Evolutionary conservation across 2,329 filamentous ascomycete genomes (phyloP), one percentile per base, ranked within the genome.

Genomic region (Acarospora socialis): DNA sequence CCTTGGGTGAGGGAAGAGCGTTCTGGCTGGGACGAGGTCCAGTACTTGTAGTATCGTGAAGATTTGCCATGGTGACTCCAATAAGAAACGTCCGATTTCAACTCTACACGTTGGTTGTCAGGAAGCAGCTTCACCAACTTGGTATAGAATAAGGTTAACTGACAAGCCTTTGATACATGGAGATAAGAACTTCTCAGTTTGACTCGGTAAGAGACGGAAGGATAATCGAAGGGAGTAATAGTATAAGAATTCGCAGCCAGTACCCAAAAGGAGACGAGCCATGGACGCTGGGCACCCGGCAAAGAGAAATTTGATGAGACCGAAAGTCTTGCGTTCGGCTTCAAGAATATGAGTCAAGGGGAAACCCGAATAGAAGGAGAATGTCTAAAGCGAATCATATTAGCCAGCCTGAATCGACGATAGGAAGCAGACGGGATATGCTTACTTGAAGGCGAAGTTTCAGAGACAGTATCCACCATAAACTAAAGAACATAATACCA

Each of bases 371-470:
- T 36, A 38, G 7, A 38, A 29, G n/a, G 26, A 28, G 32, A 38
- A 41, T 21, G 36, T 35, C 39, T 40, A 23, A 15, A 34, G 23
- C 12, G 8, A 8, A 16, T 38, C 8, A 34, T 28, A n/a, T n/a
- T n/a, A n/a, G n/a, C n/a, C n/a, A n/a, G n/a, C n/a, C n/a, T n/a
- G n/a, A n/a, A n/a, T n/a, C n/a, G n/a, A n/a, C n/a, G n/a, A n/a
- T n/a, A n/a, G n/a, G n/a, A n/a, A n/a, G n/a, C n/a, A n/a, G n/a
- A n/a, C n/a, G n/a, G n/a, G n/a, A n/a, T n/a, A n/a, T n/a, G n/a
- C 28, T 15, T 25, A 35, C 39, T 34, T 42, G 40, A 17, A 42
- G 10, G 12, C 38, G 27, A 12, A 33, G 28, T 27, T 29, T 36
- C 8, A 40, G 19, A 20, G 30, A 21, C 7, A 12, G n/a, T 3